Percentiles rank a stretch among this genome's conserved stretches.
These are phyloP conservation scores for Marsdenia floribunda DNA, from an alignment of 257 asterid genomes.

Conservation along the genomic window DNA sequence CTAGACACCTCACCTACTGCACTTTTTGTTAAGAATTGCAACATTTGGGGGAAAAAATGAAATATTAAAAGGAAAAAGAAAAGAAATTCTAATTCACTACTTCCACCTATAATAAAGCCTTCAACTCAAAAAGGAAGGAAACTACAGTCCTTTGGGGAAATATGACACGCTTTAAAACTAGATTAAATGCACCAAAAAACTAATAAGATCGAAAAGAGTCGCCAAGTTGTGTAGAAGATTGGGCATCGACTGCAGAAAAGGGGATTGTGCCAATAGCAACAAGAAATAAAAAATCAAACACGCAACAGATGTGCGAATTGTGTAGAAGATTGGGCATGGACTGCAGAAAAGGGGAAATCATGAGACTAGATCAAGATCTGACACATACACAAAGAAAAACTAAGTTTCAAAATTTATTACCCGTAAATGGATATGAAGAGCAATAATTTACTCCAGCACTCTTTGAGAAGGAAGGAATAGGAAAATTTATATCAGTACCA, in stretches of 20 bases:
- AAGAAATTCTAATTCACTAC: not conserved
- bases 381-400: not conserved
- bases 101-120: not conserved
- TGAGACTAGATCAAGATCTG: not conserved
- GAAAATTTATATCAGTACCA: constrained; percentile 9
- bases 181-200: not conserved
- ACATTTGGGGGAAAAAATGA: not conserved
- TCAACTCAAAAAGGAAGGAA: not conserved
- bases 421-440: not conserved
- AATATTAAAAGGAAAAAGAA: not conserved
- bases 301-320: too few relatives aligned
- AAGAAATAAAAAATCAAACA: too few relatives aligned
- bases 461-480: not conserved
- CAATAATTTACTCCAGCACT: constrained; percentile 3
- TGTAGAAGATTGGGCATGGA: not conserved
- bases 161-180: not conserved
- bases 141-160: not conserved
- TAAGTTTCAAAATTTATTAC: not conserved
- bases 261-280: too few relatives aligned
- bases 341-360: not conserved
- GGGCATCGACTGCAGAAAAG: too few relatives aligned
- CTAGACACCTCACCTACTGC: not conserved
- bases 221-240: not conserved
- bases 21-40: not conserved
- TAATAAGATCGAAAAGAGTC: not conserved